Evolutionary conservation across 164 flowering plant species (phyloP).

Genomic region (Protea cynaroides): DNA sequence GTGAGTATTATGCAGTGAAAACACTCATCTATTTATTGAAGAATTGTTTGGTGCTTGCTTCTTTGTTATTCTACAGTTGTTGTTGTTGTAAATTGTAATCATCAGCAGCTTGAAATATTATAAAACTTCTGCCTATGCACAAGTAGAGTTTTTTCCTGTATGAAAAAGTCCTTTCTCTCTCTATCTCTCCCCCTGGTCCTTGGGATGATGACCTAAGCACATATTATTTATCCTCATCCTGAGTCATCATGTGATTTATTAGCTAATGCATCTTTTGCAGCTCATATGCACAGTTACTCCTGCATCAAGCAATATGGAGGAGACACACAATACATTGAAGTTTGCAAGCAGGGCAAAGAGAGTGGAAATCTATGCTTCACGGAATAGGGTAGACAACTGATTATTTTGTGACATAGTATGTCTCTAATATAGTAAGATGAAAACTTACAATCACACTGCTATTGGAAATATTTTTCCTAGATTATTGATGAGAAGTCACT

Average conservation of each 20-base stretch:
- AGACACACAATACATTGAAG: constrained; percentile 96
- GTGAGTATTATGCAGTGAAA: constrained; percentile 27
- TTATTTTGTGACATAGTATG: not conserved
- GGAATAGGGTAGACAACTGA: constrained; percentile 62
- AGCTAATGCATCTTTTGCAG: constrained; percentile 32
- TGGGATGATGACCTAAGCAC: too few relatives aligned
- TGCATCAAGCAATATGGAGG: constrained; percentile 96
- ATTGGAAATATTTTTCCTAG: constrained; percentile 30
- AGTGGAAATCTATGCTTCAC: constrained; percentile 94
- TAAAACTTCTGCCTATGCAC: too few relatives aligned
- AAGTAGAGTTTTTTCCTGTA: not conserved
- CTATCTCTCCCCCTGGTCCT: not conserved
- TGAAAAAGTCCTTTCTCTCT: not conserved
- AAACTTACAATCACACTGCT: not conserved
- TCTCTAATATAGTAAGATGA: not conserved
- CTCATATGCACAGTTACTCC: constrained; percentile 98
- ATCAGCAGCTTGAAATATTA: too few relatives aligned
- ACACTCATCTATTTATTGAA: not conserved
- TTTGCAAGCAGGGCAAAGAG: constrained; percentile 97
- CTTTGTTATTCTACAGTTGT: not conserved
- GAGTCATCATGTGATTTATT: not conserved
- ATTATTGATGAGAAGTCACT: constrained; percentile 97
- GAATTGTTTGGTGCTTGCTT: not conserved
- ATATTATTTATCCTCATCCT: not conserved
- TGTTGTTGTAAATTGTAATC: too few relatives aligned